Evolutionary conservation across 441 rosid genomes (phyloP).

Genomic region (Pelargonium exstipulatum): DNA sequence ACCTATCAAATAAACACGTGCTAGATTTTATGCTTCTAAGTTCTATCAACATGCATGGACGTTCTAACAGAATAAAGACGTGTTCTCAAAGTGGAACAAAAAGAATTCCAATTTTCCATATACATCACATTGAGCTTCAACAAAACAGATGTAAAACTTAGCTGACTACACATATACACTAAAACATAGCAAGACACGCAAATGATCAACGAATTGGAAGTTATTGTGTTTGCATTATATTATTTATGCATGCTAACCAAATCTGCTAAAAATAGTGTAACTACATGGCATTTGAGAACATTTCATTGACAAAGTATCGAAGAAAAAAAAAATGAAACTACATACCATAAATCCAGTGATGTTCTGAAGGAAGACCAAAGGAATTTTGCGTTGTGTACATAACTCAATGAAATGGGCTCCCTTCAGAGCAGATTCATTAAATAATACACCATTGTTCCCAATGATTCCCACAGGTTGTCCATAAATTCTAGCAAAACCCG

Average conservation of each 20-base stretch:
- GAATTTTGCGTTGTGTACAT: constrained; percentile 84
- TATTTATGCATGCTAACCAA: too few species aligned
- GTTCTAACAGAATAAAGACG: background rate
- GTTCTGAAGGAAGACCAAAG: constrained; percentile 86
- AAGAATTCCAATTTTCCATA: background rate
- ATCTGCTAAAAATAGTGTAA: too few species aligned
- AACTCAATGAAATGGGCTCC: constrained; percentile 92
- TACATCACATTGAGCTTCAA: too few species aligned
- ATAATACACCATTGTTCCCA: constrained; percentile 90
- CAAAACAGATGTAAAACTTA: too few species aligned
- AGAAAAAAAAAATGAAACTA: constrained; percentile 15
- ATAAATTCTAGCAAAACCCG: constrained; percentile 75
- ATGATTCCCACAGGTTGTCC: constrained; percentile 88
- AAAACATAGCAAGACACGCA: too few species aligned
- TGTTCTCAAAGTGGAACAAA: constrained; percentile 3
- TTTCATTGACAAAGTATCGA: constrained; percentile 13
- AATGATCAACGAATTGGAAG: too few species aligned
- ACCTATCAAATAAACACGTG: constrained; percentile 41
- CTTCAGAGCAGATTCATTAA: constrained; percentile 89
- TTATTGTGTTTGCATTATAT: too few species aligned
- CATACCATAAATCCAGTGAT: constrained; percentile 94
- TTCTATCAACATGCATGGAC: background rate
- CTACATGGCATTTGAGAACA: background rate
- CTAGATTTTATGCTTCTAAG: constrained; percentile 1
- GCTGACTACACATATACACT: too few species aligned